phyloP scores from a whole-genome alignment of 768 basidiomycete species.

The Pholiota microspora region DNA sequence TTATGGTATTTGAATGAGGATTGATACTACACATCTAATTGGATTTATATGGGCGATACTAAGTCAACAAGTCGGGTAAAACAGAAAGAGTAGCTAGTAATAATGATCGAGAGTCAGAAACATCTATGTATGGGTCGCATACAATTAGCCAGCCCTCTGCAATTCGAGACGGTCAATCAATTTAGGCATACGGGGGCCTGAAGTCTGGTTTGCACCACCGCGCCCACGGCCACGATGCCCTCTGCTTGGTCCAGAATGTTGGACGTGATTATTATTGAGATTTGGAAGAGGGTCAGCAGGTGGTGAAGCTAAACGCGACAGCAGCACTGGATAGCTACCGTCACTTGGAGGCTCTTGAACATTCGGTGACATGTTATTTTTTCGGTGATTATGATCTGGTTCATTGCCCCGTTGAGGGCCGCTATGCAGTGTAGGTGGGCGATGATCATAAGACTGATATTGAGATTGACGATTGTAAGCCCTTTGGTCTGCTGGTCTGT shows the following conservation, averaged over 20 bases:
- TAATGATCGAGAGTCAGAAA: too few relatives aligned
- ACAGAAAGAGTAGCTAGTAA: too few relatives aligned
- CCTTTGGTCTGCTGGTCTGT: not conserved
- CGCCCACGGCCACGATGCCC: conserved; percentile 1
- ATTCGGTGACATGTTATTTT: too few relatives aligned
- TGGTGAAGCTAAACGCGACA: too few relatives aligned
- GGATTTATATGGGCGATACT: not conserved
- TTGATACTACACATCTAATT: not conserved
- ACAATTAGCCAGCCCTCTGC: too few relatives aligned
- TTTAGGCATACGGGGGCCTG: not conserved
- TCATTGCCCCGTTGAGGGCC: too few relatives aligned
- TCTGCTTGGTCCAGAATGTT: not conserved
- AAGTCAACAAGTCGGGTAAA: not conserved
- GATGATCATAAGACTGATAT: too few relatives aligned
- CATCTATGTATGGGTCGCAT: too few relatives aligned
- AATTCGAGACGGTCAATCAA: conserved; percentile 5
- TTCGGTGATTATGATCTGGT: too few relatives aligned
- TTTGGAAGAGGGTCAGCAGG: too few relatives aligned
- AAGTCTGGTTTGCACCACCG: not conserved
- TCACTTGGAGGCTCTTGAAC: not conserved
- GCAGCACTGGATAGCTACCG: too few relatives aligned
- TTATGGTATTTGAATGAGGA: not conserved
- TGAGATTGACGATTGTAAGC: not conserved
- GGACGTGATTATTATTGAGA: not conserved
- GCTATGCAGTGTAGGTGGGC: too few relatives aligned